Conservation (phyloP, 208 protist genomes). For the Polymyxa betae region DNA sequence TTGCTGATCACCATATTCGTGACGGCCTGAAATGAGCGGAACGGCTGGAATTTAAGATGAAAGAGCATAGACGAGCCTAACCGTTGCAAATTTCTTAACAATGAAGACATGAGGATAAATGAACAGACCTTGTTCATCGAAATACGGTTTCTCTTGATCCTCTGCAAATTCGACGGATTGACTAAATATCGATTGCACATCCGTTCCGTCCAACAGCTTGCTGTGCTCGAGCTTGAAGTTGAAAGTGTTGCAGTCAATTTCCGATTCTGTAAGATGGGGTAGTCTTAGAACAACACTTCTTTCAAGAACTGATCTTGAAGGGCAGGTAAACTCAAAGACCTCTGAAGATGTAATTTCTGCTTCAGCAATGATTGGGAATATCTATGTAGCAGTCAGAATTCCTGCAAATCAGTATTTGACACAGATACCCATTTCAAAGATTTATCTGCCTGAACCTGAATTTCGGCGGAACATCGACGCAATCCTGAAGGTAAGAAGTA, state of each 20-base stretch:
- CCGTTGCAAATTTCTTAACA: no score
- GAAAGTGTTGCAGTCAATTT: constrained; percentile 23
- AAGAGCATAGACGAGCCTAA: background rate
- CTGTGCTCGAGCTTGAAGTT: background rate
- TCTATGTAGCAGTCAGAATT: background rate
- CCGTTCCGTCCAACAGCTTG: no score
- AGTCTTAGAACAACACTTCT: background rate
- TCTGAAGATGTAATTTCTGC: background rate
- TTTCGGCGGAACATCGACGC: background rate
- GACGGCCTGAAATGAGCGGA: background rate
- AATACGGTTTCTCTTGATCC: no score
- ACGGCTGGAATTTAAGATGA: background rate
- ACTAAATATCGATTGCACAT: no score
- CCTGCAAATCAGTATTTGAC: background rate
- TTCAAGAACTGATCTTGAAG: background rate
- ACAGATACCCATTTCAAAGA: background rate
- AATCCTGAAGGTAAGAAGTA: background rate
- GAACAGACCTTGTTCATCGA: no score
- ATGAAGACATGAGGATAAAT: no score
- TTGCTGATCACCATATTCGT: background rate
- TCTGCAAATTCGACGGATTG: no score
- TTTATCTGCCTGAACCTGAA: background rate
- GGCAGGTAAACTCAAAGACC: background rate
- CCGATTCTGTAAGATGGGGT: background rate
- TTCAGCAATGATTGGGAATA: background rate